Conservation (phyloP, 371 early-diverging fungal genomes). For the Funneliformis caledonium region DNA sequence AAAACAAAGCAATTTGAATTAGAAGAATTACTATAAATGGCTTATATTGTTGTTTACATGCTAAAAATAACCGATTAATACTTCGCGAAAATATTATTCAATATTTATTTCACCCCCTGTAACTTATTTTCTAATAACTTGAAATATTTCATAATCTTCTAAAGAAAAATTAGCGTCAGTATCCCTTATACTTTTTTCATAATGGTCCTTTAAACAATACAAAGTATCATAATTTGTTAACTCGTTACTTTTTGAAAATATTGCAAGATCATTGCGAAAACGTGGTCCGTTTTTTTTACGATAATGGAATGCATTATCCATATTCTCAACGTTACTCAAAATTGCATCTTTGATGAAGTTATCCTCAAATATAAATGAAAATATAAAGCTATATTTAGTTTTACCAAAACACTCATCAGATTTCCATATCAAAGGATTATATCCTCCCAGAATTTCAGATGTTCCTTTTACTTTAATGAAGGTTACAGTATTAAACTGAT, state of each 20-base stretch:
- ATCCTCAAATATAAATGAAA: neutral
- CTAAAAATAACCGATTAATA: no score
- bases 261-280: neutral
- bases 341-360: neutral
- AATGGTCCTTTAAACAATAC: neutral
- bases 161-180: neutral
- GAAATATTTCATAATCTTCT: neutral
- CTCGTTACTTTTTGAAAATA: no score
- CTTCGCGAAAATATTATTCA: no score
- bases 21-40: no score
- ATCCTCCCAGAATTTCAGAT: conserved; percentile 27
- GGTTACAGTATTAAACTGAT: neutral
- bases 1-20: no score
- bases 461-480: neutral
- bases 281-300: neutral
- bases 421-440: conserved; percentile 1
- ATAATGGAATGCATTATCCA: neutral
- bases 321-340: neutral
- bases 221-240: no score
- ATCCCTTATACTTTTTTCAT: neutral
- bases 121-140: neutral
- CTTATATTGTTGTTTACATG: no score
- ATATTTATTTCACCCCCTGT: no score
- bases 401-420: neutral
- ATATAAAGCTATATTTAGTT: neutral